Evolutionary conservation across 352 stramenopile species (phyloP).

Genomic region (Phytophthora ramorum): DNA sequence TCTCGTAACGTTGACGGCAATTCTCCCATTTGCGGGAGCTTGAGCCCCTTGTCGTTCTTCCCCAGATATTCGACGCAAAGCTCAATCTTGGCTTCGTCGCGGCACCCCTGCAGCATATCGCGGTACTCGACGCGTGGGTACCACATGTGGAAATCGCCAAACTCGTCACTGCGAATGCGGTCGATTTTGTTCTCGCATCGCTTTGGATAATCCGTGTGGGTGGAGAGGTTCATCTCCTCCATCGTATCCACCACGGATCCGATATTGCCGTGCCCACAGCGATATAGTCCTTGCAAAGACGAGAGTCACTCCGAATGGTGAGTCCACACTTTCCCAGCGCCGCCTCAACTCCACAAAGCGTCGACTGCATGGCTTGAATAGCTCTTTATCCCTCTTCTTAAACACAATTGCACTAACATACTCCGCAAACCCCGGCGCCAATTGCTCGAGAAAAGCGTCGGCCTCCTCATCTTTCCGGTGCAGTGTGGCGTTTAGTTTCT

Average conservation of each 20-base stretch:
- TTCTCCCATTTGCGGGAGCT: constrained; percentile 28
- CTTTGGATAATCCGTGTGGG: constrained; percentile 18
- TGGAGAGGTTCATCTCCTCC: constrained; percentile 34
- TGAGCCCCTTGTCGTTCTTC: constrained; percentile 3
- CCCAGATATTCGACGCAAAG: constrained; percentile 22
- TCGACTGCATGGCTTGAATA: constrained; percentile 7
- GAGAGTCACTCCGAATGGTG: constrained; percentile 18
- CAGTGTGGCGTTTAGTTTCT: constrained; percentile 13
- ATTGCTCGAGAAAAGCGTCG: constrained; percentile 5
- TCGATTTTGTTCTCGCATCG: constrained; percentile 14
- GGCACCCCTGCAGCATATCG: constrained; percentile 24
- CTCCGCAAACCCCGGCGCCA: constrained; percentile 7
- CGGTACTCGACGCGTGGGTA: constrained; percentile 18
- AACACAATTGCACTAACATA: constrained; percentile 8
- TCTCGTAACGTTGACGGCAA: constrained; percentile 10
- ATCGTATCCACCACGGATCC: constrained; percentile 24
- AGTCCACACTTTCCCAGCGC: constrained; percentile 7
- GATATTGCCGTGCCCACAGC: neutral
- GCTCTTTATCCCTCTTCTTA: constrained; percentile 4
- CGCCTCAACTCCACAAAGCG: constrained; percentile 7
- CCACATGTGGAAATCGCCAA: constrained; percentile 7
- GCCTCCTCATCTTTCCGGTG: constrained; percentile 16
- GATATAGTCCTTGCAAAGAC: constrained; percentile 11
- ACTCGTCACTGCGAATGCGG: neutral
- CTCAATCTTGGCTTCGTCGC: constrained; percentile 21